Base-by-base conservation (phyloP, 2,329 filamentous ascomycete genomes). In the Fusarium albosuccineum region DNA sequence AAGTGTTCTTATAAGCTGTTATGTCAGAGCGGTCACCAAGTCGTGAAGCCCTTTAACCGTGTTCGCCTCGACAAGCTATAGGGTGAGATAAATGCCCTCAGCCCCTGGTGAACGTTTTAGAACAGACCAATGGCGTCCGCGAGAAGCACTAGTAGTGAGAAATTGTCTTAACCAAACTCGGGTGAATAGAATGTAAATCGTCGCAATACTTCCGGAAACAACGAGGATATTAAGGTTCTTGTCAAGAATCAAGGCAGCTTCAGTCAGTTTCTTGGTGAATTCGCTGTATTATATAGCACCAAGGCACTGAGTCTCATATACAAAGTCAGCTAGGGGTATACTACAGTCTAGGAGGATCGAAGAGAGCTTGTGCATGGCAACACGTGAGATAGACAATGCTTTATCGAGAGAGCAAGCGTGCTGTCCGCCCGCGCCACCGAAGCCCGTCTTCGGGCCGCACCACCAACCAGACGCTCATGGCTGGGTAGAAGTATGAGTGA, bases 141-240 rank as follows among this genome's bases (percentile, higher is more conserved):
- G 17, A 22, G 17, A 22, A 22, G 22, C 3, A 22, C 22, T 4
- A 22, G 22, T 4, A 22, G 22, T 22, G 4, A 22, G 22, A 22
- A 5, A 22, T 4, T 22, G 17, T 22, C 17, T 22, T 22, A 22
- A 22, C 17, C 17, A 22, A 22, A 22, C 17, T 22, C 17, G 17
- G 17, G 17, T 22, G 17, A 22, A 22, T 22, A 22, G 17, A 22
- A 22, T 76, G 70, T 0, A 45, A 26, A 80, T 74, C 3, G 66
- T 76, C 1, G 78, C 77, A 9, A 70, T 75, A 8, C 75, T 69
- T 2, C 67, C 66, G 0, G 79, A 77, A 2, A 89, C 89, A 9
- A 94, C 86, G 3, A 94, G 87, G 60, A 93, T 91, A 0, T 91
- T 93, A 74, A 93, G 91, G 2, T 88, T 90, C 17, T 87, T 85